Base-by-base conservation (phyloP, 805 yeast genomes). In the Blastobotrys robertii region DNA sequence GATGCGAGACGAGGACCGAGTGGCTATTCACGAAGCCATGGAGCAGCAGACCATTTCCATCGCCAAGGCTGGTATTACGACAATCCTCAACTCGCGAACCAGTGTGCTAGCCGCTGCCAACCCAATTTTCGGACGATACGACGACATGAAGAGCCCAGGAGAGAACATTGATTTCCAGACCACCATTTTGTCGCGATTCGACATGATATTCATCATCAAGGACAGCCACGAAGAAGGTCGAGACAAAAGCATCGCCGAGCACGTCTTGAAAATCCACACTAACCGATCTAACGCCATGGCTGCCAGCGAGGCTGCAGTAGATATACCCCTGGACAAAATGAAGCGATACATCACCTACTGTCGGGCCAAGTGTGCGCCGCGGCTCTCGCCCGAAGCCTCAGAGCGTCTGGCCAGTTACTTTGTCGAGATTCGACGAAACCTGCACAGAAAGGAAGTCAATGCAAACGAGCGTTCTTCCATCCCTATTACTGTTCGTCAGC, bases 11-110 rank as follows among this genome's bases (percentile, higher is more conserved):
- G 97, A 92, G 61, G 98, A 92, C 64, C 75, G 99, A 59, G 97
- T 92, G 32, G 97, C 98, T 0, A 92, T 92, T 52, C 99, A 92
- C 64, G 99, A 92, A 70, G 98, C 98, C 9, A 92, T 92, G 99
- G 99, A 92, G 68, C 99, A 92, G 65, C 99, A 92, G 65, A 92
- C 98, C 0, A 92, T 92, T 46, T 90, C 97, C 10, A 88, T 92
- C 61, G 98, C 99, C 29, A 92, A 92, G 63, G 99, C 99, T 8
- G 99, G 99, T 62, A 92, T 92, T 53, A 92, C 97, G 2, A 92
- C 99, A 0, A 88, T 92, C 44, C 72, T 92, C 53, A 92, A 92
- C 64, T 92, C 98, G 2, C 76, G 99, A 65, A 92, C 98, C 0
- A 81, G 95, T 30, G 98, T 92, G 3, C 69, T 92, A 38, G 98